phyloP scores from a whole-genome alignment of 108 stramenopile genomes.

The Fragilaria crotonensis region DNA sequence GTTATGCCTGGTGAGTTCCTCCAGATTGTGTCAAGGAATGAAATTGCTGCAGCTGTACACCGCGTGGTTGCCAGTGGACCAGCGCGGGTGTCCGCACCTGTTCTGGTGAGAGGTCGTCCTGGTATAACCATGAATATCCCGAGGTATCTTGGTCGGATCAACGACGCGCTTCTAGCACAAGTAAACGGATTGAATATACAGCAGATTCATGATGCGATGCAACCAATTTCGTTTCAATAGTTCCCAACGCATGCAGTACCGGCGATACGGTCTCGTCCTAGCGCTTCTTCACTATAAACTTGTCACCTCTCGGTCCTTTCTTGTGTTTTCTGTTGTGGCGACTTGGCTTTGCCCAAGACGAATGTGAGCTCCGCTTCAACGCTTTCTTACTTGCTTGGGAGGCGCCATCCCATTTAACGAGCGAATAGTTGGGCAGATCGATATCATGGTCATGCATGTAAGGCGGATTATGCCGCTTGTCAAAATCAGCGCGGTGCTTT shows the following conservation, averaged over 20 bases:
- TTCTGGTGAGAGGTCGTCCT: conserved; percentile 61
- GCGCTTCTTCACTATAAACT: too few relatives aligned
- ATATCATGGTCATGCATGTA: background rate
- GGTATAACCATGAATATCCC: conserved; percentile 44
- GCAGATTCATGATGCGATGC: conserved; percentile 57
- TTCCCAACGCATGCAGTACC: too few relatives aligned
- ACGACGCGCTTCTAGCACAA: conserved; percentile 41
- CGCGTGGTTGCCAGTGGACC: conserved; percentile 53
- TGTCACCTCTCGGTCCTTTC: background rate
- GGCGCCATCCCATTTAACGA: background rate
- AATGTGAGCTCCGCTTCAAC: background rate
- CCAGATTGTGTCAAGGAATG: conserved; percentile 63
- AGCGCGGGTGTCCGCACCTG: conserved; percentile 51
- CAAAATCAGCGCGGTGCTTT: background rate
- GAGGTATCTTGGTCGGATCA: conserved; percentile 50
- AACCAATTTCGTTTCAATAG: conserved; percentile 29
- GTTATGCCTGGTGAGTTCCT: conserved; percentile 76
- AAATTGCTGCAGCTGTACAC: conserved; percentile 72
- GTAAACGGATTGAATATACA: conserved; percentile 67
- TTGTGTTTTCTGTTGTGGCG: background rate
- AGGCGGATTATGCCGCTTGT: background rate
- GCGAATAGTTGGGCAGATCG: background rate
- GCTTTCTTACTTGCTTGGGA: background rate
- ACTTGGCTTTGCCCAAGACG: background rate
- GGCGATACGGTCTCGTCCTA: too few relatives aligned